These are phyloP conservation scores for Capsella bursapastoris DNA, from an alignment of 345 rosid species.

Conservation along the genomic window DNA sequence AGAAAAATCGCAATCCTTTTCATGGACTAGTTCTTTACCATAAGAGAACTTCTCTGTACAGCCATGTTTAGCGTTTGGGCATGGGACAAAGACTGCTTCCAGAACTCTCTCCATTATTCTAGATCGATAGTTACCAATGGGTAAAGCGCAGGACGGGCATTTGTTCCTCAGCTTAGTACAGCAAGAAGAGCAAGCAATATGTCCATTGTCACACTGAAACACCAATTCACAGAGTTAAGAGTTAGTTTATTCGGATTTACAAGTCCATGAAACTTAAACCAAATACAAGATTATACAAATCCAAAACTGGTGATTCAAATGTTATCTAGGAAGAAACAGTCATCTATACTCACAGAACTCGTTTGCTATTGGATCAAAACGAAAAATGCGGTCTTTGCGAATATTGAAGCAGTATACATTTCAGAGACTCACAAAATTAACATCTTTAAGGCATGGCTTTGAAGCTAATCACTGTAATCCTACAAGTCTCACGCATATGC, in stretches of 20 bases:
- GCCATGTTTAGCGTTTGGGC: conserved; percentile 1
- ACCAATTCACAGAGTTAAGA: not conserved
- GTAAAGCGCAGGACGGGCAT: not conserved
- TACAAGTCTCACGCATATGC: not conserved
- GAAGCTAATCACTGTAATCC: no score
- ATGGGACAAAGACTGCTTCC: conserved; percentile 25
- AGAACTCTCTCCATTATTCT: conserved; percentile 53
- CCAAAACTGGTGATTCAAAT: no score
- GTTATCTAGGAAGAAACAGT: no score
- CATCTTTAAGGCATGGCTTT: no score
- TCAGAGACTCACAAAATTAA: no score
- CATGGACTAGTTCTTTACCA: not conserved
- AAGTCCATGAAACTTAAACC: not conserved
- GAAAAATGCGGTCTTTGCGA: no score
- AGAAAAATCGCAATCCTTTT: not conserved
- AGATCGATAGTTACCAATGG: conserved; percentile 39
- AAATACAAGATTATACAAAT: not conserved
- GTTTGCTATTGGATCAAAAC: no score
- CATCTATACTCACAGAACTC: no score
- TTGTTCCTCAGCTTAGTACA: conserved; percentile 45
- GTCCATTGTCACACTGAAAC: conserved; percentile 63
- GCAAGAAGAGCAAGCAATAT: conserved; percentile 55
- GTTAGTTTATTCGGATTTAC: not conserved
- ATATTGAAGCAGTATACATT: no score
- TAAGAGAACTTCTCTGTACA: not conserved